Conservation (phyloP, 1,284 basidiomycete genomes). For the Somion occarium region DNA sequence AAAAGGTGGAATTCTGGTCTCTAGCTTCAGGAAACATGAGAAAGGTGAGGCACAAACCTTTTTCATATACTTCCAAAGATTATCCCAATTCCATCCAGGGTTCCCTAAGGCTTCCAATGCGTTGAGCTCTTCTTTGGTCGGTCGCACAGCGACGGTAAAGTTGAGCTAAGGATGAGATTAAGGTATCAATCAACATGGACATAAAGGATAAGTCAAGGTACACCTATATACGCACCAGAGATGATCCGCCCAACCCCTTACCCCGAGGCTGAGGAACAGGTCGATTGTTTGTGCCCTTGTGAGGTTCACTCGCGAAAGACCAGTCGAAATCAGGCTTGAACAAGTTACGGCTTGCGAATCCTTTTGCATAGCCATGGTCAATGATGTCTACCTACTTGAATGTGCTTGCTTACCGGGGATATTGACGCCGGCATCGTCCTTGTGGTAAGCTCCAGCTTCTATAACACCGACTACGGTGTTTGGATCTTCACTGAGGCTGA, state of each 20-base stretch:
- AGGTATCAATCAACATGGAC: too few species aligned
- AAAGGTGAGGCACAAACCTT: neutral
- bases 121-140: conserved; percentile 3
- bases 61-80: conserved; percentile 1
- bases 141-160: neutral
- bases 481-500: conserved; percentile 5
- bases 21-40: too few species aligned
- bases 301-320: conserved; percentile 1
- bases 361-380: neutral
- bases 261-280: conserved; percentile 1
- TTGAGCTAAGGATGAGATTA: conserved; percentile 4
- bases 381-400: neutral
- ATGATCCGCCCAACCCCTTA: conserved; percentile 5
- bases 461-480: conserved; percentile 6
- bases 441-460: conserved; percentile 4
- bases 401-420: conserved; percentile 1
- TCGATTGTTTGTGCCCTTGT: conserved; percentile 1
- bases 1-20: neutral
- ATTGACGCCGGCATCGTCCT: neutral
- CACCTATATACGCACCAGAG: neutral
- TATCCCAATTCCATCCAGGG: conserved; percentile 6
- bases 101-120: conserved; percentile 4
- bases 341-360: neutral
- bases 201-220: neutral
- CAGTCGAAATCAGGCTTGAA: conserved; percentile 5